phyloP scores from a whole-genome alignment of 306 rosid genomes.

The Rubus parviflorus region DNA sequence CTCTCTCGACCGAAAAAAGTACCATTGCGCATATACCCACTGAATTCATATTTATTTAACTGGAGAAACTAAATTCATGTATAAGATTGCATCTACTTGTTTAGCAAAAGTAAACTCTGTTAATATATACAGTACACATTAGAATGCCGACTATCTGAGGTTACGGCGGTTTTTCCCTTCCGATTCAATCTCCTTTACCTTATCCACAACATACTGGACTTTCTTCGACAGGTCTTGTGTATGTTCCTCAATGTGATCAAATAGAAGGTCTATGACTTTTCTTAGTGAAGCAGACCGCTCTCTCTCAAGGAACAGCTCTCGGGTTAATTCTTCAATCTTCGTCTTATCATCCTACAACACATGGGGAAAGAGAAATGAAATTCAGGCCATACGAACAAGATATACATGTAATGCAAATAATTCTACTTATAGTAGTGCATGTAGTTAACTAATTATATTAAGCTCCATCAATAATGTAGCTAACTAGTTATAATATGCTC shows the following conservation, averaged over 20 bases:
- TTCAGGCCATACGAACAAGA: background rate
- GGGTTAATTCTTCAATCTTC: slow-evolving; percentile 33
- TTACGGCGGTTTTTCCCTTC: slow-evolving; percentile 13
- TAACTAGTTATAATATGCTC: background rate
- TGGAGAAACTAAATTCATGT: background rate
- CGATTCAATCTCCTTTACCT: slow-evolving; percentile 34
- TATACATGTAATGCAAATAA: background rate
- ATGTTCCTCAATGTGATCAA: slow-evolving; percentile 37
- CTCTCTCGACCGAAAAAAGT: background rate
- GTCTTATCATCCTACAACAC: slow-evolving; percentile 23
- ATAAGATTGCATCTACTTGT: background rate
- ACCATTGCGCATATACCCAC: background rate
- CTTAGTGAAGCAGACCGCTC: slow-evolving; percentile 40
- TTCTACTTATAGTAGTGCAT: background rate
- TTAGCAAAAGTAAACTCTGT: background rate
- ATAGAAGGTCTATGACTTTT: slow-evolving; percentile 32
- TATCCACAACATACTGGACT: slow-evolving; percentile 21
- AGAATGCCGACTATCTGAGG: slow-evolving; percentile 8
- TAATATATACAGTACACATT: slow-evolving; percentile 11
- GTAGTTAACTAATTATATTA: background rate
- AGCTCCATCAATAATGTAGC: background rate
- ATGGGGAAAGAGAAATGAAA: background rate
- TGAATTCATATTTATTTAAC: background rate
- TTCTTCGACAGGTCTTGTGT: slow-evolving; percentile 32
- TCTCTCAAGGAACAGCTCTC: slow-evolving; percentile 34